A percentile compares a stretch with the other conserved stretches of the same genome.
phyloP scores from a whole-genome alignment of 306 rosid species.

The Vigna hirtella region DNA sequence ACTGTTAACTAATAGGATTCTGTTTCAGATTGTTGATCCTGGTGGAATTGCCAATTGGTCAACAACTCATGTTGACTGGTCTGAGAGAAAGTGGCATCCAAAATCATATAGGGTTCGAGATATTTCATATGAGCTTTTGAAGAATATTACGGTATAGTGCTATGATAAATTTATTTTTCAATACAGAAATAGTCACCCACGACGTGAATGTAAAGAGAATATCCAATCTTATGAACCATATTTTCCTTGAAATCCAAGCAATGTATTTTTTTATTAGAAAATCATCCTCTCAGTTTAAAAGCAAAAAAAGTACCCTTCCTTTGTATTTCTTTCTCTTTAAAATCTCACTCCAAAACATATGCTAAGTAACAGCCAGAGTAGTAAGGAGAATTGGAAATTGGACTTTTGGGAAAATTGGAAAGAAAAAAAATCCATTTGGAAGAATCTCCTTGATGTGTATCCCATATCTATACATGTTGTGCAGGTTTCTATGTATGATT shows the following conservation, averaged over 20 bases:
- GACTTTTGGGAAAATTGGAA: no score
- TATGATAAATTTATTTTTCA: neutral
- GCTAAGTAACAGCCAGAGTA: no score
- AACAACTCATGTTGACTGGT: slow-evolving; percentile 96
- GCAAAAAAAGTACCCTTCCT: no score
- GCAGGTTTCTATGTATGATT: neutral
- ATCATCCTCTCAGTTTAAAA: neutral
- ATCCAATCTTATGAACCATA: neutral
- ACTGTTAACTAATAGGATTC: slow-evolving; percentile 12
- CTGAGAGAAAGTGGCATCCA: slow-evolving; percentile 97
- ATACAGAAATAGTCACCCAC: neutral
- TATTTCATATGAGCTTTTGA: slow-evolving; percentile 67
- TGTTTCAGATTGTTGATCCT: slow-evolving; percentile 74
- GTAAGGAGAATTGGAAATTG: no score
- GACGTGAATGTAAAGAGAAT: neutral
- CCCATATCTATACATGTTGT: no score
- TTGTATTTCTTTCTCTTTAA: no score
- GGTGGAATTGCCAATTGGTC: slow-evolving; percentile 98
- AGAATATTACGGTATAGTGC: slow-evolving; percentile 75
- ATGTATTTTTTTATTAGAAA: neutral
- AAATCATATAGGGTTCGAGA: slow-evolving; percentile 71
- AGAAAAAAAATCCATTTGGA: no score
- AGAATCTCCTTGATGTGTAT: no score
- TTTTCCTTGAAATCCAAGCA: slow-evolving; percentile 10
- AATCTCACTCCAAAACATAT: no score